Base-by-base conservation (phyloP, 306 rosid species). In the Rosa persica region DNA sequence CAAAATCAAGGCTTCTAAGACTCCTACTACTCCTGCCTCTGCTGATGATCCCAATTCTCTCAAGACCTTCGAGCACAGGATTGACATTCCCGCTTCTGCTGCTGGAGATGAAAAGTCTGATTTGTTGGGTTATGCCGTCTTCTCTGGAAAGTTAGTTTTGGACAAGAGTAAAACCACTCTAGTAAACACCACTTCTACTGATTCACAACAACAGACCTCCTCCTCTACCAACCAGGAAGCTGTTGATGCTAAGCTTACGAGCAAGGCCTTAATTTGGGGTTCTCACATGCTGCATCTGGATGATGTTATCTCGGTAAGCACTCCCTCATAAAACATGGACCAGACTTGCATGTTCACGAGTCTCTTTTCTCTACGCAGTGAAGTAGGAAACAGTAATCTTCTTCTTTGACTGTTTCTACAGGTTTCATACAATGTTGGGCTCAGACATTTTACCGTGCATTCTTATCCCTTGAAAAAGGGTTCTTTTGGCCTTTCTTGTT, bases 381-480 rank as follows among this genome's bases (percentile, higher is more conserved):
- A 79, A 67, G 38, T 52, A 79, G 74, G 73, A 71, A 64, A 74
- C 60, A 23, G 52, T 86, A 73, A 81, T 80, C 69, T 67, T 79
- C 58, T 81, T 78, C 67, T 85, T 76, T 76, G 20, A 46, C 84
- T 75, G 64, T 81, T 85, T 86, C 71, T 86, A 78, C 93, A 95
- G 99, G 92, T 95, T 82, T 86, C 99, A 62, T 95, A 92, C 90
- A 89, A 90, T 85, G 91, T 85, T 81, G 99, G 98, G 86, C 93
- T 93, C 83, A 89, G 97, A 80, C 99, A 95, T 83, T 95, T 95
- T 76, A 93, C 97, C 4, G 89, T 93, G 76, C 99, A 95, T 77
- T 87, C 98, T 1, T 95, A 93, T 83, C 98, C 97, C 20, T 77
- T 88, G 46, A 91, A 89, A 77, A 95, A 84, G 77, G 82, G 90